Conservation (phyloP, 176 grass and related monocot genomes). For the Oryza glumipatula region DNA sequence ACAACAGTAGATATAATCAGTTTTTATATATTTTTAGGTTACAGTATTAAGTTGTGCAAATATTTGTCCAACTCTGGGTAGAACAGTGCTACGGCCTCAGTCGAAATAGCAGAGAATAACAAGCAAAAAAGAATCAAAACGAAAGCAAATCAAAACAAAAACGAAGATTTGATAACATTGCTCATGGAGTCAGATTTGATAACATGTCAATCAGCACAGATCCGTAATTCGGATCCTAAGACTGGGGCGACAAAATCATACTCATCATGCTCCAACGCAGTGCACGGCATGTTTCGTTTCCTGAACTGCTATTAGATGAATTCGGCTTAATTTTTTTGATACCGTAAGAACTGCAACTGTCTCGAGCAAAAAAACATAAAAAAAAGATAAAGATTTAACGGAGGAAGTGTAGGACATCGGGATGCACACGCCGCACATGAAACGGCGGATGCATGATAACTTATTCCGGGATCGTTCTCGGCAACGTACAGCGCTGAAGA, state of each 20-base stretch:
- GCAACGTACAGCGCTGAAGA: slow-evolving; percentile 87
- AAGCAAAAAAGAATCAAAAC: no score
- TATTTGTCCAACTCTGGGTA: no score
- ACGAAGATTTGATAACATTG: not conserved
- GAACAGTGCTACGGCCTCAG: no score
- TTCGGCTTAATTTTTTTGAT: no score
- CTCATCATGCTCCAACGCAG: not conserved
- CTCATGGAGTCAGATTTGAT: not conserved
- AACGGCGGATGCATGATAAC: slow-evolving; percentile 50
- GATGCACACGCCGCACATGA: slow-evolving; percentile 30
- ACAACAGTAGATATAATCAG: no score
- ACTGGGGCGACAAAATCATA: not conserved
- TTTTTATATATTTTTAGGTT: no score
- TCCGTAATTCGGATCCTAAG: not conserved
- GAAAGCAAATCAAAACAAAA: not conserved
- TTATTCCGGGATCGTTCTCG: slow-evolving; percentile 47
- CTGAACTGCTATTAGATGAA: not conserved
- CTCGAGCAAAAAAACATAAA: no score
- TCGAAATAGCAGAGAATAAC: no score
- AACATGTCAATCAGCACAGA: not conserved
- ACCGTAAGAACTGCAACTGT: no score
- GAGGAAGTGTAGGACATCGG: slow-evolving; percentile 38
- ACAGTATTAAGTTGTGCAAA: no score
- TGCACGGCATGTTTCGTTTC: not conserved
- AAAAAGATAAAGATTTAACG: not conserved